Evolutionary conservation across 1,139 yeast genomes (phyloP), one percentile per base, ranked within the genome.

Genomic region (Pichia sp.): DNA sequence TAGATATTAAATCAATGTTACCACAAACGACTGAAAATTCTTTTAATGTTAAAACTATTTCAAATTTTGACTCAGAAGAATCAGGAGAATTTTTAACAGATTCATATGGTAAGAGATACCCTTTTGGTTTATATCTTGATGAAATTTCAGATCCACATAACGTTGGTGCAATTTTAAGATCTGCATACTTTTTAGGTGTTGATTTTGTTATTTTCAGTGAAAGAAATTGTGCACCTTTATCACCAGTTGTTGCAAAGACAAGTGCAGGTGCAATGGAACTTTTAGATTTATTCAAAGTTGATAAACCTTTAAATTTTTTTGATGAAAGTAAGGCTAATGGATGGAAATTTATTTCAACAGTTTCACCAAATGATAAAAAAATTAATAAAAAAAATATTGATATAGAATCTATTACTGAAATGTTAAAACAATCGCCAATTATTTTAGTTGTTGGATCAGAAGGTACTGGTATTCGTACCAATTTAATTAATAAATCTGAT

Each of bases 91-190:
- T 12, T 35, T 6, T 9, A 5, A 32, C 35, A 23, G 42, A 45
- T 36, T 38, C 48, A 7, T 48, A 39, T 33, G 46, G 48, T 26
- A 34, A 64, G 38, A 63, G 63, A 33, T 69, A 67, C 55, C 95
- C 96, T 0, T 58, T 89, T 20, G 96, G 92, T 0, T 56, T 89
- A 4, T 87, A 76, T 56, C 64, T 89, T 37, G 97, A 89, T 62
- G 90, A 86, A 50, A 73, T 90, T 42, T 80, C 89, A 5, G 97
- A 90, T 60, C 95, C 97, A 0, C 95, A 87, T 60, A 90, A 90
- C 59, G 70, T 87, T 55, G 97, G 97, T 2, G 95, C 95, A 30
- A 80, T 90, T 40, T 65, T 87, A 30, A 70, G 97, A 58, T 76
- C 90, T 1, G 94, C 95, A 0, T 85, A 80, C 63, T 89, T 74